phyloP scores from a whole-genome alignment of 805 yeast genomes.

The Candida patagonica region DNA sequence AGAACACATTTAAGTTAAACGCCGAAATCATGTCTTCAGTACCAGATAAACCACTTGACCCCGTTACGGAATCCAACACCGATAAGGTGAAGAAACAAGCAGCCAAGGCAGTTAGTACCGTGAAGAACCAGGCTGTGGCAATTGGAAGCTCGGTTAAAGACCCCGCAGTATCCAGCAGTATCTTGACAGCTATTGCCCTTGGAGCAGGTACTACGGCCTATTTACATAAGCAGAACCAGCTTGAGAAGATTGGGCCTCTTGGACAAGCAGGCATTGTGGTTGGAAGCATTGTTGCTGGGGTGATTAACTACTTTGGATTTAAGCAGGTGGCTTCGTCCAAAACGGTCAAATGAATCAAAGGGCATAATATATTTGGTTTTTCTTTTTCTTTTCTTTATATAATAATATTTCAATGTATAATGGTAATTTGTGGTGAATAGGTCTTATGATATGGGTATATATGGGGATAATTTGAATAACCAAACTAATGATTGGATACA shows the following conservation, averaged over 20 bases:
- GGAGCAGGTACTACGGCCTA: slow-evolving; percentile 15
- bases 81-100: slow-evolving; percentile 1
- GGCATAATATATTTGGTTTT: too few relatives aligned
- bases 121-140: slow-evolving; percentile 1
- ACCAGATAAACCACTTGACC: too few relatives aligned
- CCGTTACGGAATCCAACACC: slow-evolving; percentile 1
- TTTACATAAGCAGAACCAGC: slow-evolving; percentile 12
- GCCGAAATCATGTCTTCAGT: too few relatives aligned
- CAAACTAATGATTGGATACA: too few relatives aligned
- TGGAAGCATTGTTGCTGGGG: slow-evolving; percentile 9
- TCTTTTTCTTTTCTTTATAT: too few relatives aligned
- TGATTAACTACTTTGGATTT: slow-evolving; percentile 9
- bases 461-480: too few relatives aligned
- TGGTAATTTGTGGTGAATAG: too few relatives aligned
- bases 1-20: too few relatives aligned
- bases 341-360: too few relatives aligned
- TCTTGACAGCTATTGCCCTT: slow-evolving; percentile 13
- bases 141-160: slow-evolving; percentile 8
- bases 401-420: too few relatives aligned
- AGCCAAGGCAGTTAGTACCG: slow-evolving; percentile 1
- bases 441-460: too few relatives aligned
- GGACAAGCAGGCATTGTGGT: slow-evolving; percentile 10
- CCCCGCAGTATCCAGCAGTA: slow-evolving; percentile 17
- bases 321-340: neutral
- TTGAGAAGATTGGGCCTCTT: slow-evolving; percentile 14